A percentile compares a stretch with the other conserved stretches of the same genome.
Evolutionary conservation across 495 filamentous ascomycete species (phyloP).

Genomic region (Hypoxylon intermedium): DNA sequence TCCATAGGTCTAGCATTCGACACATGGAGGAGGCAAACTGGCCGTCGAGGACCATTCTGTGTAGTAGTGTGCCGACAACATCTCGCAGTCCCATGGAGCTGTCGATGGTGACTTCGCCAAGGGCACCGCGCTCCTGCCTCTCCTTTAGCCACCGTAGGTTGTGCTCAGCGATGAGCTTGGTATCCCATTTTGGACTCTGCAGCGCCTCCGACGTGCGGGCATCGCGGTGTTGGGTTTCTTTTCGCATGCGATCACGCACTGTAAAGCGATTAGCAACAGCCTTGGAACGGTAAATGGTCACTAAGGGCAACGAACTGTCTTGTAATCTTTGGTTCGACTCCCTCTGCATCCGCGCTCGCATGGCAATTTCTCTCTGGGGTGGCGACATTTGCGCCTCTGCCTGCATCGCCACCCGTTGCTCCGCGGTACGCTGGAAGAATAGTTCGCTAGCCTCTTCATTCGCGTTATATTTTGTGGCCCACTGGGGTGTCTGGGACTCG

Average conservation of each 20-base stretch:
- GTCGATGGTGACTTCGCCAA: conserved; percentile 5
- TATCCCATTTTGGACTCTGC: conserved; percentile 62
- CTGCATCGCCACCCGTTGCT: conserved; percentile 50
- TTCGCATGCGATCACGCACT: conserved; percentile 49
- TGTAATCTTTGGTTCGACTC: conserved; percentile 50
- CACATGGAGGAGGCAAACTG: conserved; percentile 52
- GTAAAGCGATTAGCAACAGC: neutral
- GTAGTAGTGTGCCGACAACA: conserved; percentile 58
- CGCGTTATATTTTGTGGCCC: conserved; percentile 57
- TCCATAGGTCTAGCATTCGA: conserved; percentile 63
- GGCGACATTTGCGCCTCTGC: conserved; percentile 57
- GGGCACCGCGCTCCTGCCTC: conserved; percentile 19
- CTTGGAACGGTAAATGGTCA: neutral
- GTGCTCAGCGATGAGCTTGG: conserved; percentile 57
- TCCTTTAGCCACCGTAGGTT: conserved; percentile 55
- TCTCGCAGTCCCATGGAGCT: conserved; percentile 43
- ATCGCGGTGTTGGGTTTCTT: conserved; percentile 51
- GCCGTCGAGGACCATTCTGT: conserved; percentile 62
- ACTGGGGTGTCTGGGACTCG: conserved; percentile 62
- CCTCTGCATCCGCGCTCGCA: conserved; percentile 41
- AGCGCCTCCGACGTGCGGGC: conserved; percentile 60
- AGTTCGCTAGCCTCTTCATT: conserved; percentile 46
- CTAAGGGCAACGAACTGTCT: conserved; percentile 46
- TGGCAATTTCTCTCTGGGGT: conserved; percentile 53
- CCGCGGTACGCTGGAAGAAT: conserved; percentile 46